Percentiles rank a stretch among this genome's conserved stretches.
These are phyloP conservation scores for Dendrocalamus sinicus DNA, from an alignment of 176 grass and related monocot genomes.

Conservation along the genomic window DNA sequence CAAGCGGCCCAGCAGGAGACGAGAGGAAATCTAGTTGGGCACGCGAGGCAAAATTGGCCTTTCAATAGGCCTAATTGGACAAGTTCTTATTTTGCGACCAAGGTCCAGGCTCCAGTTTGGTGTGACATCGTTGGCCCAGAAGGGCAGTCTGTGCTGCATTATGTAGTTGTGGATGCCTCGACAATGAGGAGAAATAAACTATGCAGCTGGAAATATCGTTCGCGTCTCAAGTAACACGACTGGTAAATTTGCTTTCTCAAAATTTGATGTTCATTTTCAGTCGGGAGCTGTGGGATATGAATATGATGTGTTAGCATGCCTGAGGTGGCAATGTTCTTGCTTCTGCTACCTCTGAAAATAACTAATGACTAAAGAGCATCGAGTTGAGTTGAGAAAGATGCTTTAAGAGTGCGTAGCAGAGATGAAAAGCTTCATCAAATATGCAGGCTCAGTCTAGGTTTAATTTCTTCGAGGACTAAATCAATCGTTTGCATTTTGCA, in stretches of 20 bases:
- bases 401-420: not conserved
- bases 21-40: not conserved
- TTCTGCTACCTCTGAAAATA: not conserved
- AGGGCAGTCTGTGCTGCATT: not conserved
- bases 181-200: not conserved
- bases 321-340: not conserved
- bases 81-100: not conserved
- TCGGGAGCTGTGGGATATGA: not conserved
- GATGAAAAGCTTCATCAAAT: not conserved
- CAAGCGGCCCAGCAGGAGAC: not conserved
- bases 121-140: not conserved
- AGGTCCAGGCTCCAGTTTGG: not conserved
- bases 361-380: too few species aligned
- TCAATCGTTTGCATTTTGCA: not conserved
- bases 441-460: not conserved
- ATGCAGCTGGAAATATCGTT: too few species aligned
- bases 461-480: not conserved
- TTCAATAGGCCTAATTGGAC: not conserved
- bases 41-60: not conserved
- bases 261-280: not conserved
- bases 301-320: not conserved
- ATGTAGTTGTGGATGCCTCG: not conserved
- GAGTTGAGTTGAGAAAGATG: too few species aligned
- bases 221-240: too few species aligned
- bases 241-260: not conserved